A percentile compares a stretch with the other conserved stretches of the same genome.
These are phyloP conservation scores for Luffa aegyptiaca DNA, from an alignment of 306 rosid species.

Conservation along the genomic window DNA sequence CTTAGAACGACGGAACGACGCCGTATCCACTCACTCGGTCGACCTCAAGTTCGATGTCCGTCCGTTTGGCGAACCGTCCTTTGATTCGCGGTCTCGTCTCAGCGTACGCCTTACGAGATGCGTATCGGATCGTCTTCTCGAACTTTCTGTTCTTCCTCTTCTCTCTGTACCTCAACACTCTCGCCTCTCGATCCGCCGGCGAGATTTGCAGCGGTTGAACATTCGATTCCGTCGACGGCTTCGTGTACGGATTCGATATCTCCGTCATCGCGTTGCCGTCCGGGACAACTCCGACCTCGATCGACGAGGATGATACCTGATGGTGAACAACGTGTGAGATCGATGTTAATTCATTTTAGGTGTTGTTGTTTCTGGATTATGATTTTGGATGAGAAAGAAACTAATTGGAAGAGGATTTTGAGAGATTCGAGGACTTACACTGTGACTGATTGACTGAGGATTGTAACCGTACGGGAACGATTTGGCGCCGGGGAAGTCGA, in stretches of 20 bases:
- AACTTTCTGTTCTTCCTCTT: slow-evolving; percentile 94
- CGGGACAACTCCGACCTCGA: slow-evolving; percentile 79
- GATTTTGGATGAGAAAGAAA: too few species aligned
- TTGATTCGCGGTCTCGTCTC: slow-evolving; percentile 92
- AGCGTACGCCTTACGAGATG: slow-evolving; percentile 89
- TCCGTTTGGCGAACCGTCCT: slow-evolving; percentile 85
- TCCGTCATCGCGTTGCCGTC: slow-evolving; percentile 51
- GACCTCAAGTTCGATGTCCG: slow-evolving; percentile 37
- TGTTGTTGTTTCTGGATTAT: too few species aligned
- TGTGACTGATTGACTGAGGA: slow-evolving; percentile 54
- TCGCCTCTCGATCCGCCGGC: slow-evolving; percentile 77
- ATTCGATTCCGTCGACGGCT: slow-evolving; percentile 16
- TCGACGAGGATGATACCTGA: slow-evolving; percentile 83
- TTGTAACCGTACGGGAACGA: slow-evolving; percentile 37
- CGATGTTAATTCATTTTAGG: neutral
- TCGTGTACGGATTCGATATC: slow-evolving; percentile 35
- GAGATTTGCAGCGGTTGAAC: slow-evolving; percentile 40
- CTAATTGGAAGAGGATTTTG: too few species aligned
- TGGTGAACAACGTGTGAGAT: neutral
- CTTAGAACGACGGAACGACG: slow-evolving; percentile 63
- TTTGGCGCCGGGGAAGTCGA: slow-evolving; percentile 40
- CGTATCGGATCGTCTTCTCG: slow-evolving; percentile 94
- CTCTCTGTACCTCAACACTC: slow-evolving; percentile 92
- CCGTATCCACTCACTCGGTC: slow-evolving; percentile 61
- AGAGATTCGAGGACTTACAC: slow-evolving; percentile 36